These are phyloP conservation scores for Nymphaea thermarum DNA, from an alignment of 164 flowering plant species.

Conservation along the genomic window DNA sequence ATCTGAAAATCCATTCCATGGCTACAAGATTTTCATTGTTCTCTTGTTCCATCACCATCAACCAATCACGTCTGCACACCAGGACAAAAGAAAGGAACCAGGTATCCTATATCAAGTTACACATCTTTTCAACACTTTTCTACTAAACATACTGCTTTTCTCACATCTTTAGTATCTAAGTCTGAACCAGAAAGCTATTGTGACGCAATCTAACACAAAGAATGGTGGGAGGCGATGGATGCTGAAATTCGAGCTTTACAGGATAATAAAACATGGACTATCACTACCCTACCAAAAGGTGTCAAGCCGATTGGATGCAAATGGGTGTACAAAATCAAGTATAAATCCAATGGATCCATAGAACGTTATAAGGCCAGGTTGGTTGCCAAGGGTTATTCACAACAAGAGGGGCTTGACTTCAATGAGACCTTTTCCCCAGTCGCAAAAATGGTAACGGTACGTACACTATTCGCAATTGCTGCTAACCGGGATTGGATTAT, in stretches of 20 bases:
- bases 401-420: not conserved
- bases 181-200: too few relatives aligned
- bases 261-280: not conserved
- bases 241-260: not conserved
- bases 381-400: too few relatives aligned
- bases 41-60: too few relatives aligned
- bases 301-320: not conserved
- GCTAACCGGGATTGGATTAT: not conserved
- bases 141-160: too few relatives aligned
- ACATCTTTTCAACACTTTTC: too few relatives aligned
- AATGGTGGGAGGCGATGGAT: not conserved
- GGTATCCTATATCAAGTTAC: too few relatives aligned
- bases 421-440: not conserved
- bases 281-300: not conserved
- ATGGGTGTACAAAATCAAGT: slow-evolving; percentile 3
- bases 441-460: not conserved
- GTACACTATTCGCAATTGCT: not conserved
- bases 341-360: not conserved
- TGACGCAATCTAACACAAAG: not conserved
- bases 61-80: too few relatives aligned
- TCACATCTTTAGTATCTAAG: too few relatives aligned
- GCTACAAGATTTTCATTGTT: too few relatives aligned
- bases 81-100: too few relatives aligned
- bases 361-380: slow-evolving; percentile 1
- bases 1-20: too few relatives aligned